Evolutionary conservation across 106 monocot genomes (phyloP), one percentile per base, ranked within the genome.

Genomic region (Triglochin maritima): DNA sequence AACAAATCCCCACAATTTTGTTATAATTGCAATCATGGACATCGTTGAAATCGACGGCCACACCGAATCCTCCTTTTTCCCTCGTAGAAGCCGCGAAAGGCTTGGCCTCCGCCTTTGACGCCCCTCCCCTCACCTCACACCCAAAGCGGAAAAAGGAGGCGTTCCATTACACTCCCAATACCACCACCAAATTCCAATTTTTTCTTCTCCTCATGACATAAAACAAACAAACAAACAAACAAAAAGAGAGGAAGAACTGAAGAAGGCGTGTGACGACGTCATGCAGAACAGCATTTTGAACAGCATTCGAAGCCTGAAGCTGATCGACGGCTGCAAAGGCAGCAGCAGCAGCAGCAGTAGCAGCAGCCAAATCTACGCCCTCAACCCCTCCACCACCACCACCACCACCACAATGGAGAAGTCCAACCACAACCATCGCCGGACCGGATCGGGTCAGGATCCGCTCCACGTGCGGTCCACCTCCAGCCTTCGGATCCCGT

Each of bases 281-380:
- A 94, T 94, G 94, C 89, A 89, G 81, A 89, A 94, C 77, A 86
- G 85, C 75, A 82, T 94, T 58, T 52, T 94, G 55, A 94, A 90
- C 50, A 85, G 80, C 44, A 90, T 95, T 49, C 76, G 90, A 44
- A 90, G 87, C 81, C 52, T 95, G 62, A 95, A 87, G 77, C 62
- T 95, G 4, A 78, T 87, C 77, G 95, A 95, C 3, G 85, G 87
- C 10, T 87, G 95, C 81, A 87, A 87, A 51, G 79, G 82, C 17
- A 63, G 67, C 46, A 59, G 69, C 57, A 56, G 68, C 41, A 67
- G 74, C 29, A n/a, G 82, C 17, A 63, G 67, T 42, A 59, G 69
- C 57, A 56, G 68, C 41, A 67, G 74, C 29, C 87, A 81, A 62
- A 78, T 87, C 5, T 90, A 71, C 79, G 80, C 87, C 44, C 9